Conservation (phyloP, 306 rosid genomes). For the Vicia sativa region DNA sequence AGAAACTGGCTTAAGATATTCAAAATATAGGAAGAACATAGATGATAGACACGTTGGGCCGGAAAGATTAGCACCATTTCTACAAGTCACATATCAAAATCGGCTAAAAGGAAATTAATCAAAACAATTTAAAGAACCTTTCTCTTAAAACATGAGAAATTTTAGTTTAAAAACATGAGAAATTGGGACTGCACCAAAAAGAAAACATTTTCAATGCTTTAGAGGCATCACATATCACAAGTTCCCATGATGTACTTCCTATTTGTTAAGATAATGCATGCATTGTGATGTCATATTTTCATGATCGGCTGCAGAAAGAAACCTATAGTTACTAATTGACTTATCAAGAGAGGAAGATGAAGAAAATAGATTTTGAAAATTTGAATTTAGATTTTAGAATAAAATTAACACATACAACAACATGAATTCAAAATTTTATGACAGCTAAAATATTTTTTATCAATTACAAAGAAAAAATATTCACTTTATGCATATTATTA, state of each 20-base stretch:
- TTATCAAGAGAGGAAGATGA: constrained; percentile 18
- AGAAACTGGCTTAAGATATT: neutral
- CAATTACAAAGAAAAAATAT: neutral
- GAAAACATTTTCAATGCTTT: neutral
- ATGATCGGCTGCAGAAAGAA: constrained; percentile 36
- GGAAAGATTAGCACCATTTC: neutral
- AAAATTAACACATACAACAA: constrained; percentile 5
- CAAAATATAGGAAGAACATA: constrained; percentile 4
- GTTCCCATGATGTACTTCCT: neutral
- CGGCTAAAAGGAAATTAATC: neutral
- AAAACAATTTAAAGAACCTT: constrained; percentile 5
- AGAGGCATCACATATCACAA: neutral
- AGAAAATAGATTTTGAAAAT: neutral
- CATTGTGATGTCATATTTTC: neutral
- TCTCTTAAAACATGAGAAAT: neutral
- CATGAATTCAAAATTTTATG: constrained; percentile 22
- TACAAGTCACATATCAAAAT: neutral
- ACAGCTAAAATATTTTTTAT: constrained; percentile 1
- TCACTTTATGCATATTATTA: neutral
- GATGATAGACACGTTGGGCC: constrained; percentile 2
- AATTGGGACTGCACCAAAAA: neutral
- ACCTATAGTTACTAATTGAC: constrained; percentile 10
- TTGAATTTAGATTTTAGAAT: constrained; percentile 1
- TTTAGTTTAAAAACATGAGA: neutral
- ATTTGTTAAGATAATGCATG: constrained; percentile 9